Evolutionary conservation across 495 filamentous ascomycete genomes (phyloP).

Genomic region (Podospora didyma): DNA sequence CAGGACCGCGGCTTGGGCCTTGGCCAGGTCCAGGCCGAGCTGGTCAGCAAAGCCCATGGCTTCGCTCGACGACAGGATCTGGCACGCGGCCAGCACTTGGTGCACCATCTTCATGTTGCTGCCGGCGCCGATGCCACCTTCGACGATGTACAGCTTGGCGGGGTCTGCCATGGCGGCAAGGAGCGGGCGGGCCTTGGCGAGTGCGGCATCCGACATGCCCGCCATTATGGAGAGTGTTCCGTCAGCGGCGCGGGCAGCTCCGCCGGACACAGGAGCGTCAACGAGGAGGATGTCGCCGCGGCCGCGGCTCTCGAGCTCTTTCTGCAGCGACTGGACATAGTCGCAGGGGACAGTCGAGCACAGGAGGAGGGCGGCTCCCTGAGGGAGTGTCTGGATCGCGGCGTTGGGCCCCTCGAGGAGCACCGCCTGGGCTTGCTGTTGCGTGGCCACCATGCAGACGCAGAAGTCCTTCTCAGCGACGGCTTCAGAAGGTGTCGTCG

Average conservation of each 20-base stretch:
- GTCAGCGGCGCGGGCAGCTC: constrained; percentile 66
- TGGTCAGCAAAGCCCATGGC: constrained; percentile 68
- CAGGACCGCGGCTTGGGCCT: constrained; percentile 55
- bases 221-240: constrained; percentile 82
- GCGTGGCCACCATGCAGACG: constrained; percentile 78
- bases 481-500: constrained; percentile 58
- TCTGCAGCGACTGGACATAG: constrained; percentile 57
- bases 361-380: constrained; percentile 60
- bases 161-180: constrained; percentile 58
- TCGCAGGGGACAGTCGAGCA: constrained; percentile 72
- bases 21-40: constrained; percentile 59
- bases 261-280: constrained; percentile 74
- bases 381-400: constrained; percentile 52
- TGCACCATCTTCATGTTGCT: constrained; percentile 88
- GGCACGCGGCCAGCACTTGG: constrained; percentile 73
- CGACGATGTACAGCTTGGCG: constrained; percentile 67
- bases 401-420: constrained; percentile 59
- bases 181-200: constrained; percentile 56
- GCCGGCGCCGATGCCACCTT: constrained; percentile 70
- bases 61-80: constrained; percentile 71
- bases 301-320: constrained; percentile 48
- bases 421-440: constrained; percentile 61
- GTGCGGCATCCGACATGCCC: constrained; percentile 53
- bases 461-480: constrained; percentile 58
- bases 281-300: constrained; percentile 65